Evolutionary conservation across 768 basidiomycete species (phyloP).

Genomic region (Tylopilus sp.): DNA sequence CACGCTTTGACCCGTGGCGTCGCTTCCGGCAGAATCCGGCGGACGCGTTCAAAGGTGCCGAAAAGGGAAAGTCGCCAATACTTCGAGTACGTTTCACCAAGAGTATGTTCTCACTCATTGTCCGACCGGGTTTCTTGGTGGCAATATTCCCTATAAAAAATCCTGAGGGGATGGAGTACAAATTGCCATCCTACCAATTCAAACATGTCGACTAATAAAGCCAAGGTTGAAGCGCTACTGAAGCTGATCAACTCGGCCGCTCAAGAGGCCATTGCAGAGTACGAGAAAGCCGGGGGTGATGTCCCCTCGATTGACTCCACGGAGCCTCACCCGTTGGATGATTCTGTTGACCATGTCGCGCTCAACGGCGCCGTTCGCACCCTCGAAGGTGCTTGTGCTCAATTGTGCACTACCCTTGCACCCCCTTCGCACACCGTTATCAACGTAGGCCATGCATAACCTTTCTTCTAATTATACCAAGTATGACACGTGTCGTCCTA

Average conservation of each 20-base stretch:
- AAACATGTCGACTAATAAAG: conserved; percentile 21
- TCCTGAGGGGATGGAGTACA: not conserved
- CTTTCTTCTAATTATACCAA: not conserved
- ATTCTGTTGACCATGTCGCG: conserved; percentile 17
- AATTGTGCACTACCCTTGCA: conserved; percentile 34
- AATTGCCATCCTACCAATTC: not conserved
- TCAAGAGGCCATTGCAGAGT: conserved; percentile 32
- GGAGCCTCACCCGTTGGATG: conserved; percentile 35
- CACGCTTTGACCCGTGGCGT: no score
- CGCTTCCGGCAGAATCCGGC: no score
- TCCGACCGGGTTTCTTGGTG: no score
- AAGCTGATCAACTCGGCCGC: conserved; percentile 31
- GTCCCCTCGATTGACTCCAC: conserved; percentile 36
- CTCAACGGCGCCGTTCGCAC: conserved; percentile 26
- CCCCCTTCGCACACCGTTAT: conserved; percentile 32
- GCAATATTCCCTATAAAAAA: no score
- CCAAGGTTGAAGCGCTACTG: conserved; percentile 27
- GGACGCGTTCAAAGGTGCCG: no score
- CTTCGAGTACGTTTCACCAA: no score
- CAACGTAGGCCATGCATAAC: conserved; percentile 24
- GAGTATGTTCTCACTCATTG: no score
- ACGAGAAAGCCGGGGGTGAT: conserved; percentile 24
- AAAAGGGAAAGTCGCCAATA: no score
- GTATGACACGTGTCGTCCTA: not conserved
- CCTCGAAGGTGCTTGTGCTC: conserved; percentile 36